Base-by-base conservation (phyloP, 1,139 yeast species). In the Suhomyces bribrorum region DNA sequence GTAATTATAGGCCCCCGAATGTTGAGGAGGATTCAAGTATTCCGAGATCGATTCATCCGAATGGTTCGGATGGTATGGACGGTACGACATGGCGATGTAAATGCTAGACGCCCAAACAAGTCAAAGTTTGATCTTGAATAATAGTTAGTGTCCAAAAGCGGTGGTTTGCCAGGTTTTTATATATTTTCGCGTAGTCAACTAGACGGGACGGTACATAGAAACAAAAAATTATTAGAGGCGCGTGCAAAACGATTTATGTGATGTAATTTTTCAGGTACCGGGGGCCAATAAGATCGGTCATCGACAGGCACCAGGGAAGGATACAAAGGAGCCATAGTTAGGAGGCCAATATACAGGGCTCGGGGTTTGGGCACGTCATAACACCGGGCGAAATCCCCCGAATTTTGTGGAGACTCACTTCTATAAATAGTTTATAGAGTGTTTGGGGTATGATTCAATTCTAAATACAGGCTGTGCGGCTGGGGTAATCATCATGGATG, bases 1-100 rank as follows among this genome's bases (percentile, higher is more conserved):
- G 31, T 48, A 49, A 31, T 50, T 45, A 40, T 57, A 53, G 17
- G 50, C 45, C 11, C 58, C 60, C 16, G 48, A 41, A 22, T 50
- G 52, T 9, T 29, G 36, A 4, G 33, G 36, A 5, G 52, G 50
- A 31, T 46, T 47, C 39, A 48, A 38, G 38, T 48, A 45, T 34
- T 48, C 52, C 26, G 40, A 29, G 28, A 47, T 37, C 17, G 47
- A 41, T 31, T 45, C 43, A 14, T 39, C 33, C 13, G 43, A 39
- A 3, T 15, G 30, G 11, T 34, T 34, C 22, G 23, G 31, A n/a
- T 37, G 43, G 31, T 34, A 36, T 23, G 38, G 40, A 14, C 37
- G 32, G 16, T 33, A 29, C 12, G 40, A 32, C 37, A 37, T 33
- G n/a, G n/a, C n/a, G n/a, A n/a, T n/a, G n/a, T n/a, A n/a, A n/a